A percentile compares a stretch with the other conserved stretches of the same genome.
Conservation (phyloP, 1,284 basidiomycete species). For the Cutaneotrichosporon daszewskae region DNA sequence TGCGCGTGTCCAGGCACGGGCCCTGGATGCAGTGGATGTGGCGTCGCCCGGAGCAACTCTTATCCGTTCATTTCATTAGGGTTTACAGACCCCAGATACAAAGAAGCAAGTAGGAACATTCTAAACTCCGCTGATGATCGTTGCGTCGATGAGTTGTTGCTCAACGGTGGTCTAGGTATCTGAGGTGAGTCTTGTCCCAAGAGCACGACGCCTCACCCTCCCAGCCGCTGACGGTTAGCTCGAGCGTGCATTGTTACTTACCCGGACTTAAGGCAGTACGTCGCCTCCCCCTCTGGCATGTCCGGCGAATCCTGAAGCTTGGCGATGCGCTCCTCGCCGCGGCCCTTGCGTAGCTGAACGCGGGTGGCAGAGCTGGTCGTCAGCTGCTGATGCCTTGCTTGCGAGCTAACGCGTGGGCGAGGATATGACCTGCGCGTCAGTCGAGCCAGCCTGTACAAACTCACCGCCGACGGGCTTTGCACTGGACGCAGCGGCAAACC, state of each 20-base stretch:
- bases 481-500: conserved; percentile 78
- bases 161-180: conserved; percentile 5
- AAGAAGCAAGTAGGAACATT: too few relatives aligned
- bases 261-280: conserved; percentile 63
- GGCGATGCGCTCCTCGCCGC: conserved; percentile 90
- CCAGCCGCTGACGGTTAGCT: conserved; percentile 25
- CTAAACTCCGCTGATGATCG: neutral
- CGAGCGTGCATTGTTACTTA: conserved; percentile 14
- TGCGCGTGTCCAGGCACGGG: too few relatives aligned
- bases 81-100: too few relatives aligned
- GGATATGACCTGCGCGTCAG: conserved; percentile 37
- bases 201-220: conserved; percentile 19
- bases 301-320: conserved; percentile 91
- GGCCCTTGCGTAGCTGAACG: conserved; percentile 56
- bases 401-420: conserved; percentile 44
- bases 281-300: conserved; percentile 83
- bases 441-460: neutral
- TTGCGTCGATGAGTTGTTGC: neutral
- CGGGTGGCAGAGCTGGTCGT: conserved; percentile 37
- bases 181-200: neutral
- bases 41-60: too few relatives aligned
- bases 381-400: neutral
- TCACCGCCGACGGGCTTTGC: conserved; percentile 78
- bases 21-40: too few relatives aligned
- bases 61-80: too few relatives aligned